phyloP scores from a whole-genome alignment of 2,329 filamentous ascomycete genomes.

The Metarhizium humberi region DNA sequence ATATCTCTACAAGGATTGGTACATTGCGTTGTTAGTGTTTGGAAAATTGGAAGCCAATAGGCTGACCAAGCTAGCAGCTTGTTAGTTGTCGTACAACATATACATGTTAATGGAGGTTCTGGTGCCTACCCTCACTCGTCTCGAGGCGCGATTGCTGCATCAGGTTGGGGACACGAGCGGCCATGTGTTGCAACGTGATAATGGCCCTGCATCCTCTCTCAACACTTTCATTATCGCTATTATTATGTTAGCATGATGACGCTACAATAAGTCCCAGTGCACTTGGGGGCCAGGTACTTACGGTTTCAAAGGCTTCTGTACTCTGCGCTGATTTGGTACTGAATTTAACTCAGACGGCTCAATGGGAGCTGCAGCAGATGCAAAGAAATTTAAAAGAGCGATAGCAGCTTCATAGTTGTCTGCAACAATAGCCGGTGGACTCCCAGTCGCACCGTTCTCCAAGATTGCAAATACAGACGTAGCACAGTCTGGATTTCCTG shows the following conservation, averaged over 20 bases:
- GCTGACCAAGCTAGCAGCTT: constrained; percentile 73
- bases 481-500: constrained; percentile 60
- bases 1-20: constrained; percentile 92
- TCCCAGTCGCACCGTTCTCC: constrained; percentile 62
- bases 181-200: constrained; percentile 72
- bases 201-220: constrained; percentile 73
- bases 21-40: constrained; percentile 80
- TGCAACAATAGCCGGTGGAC: constrained; percentile 76
- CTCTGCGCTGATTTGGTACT: constrained; percentile 38
- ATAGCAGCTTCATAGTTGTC: constrained; percentile 94
- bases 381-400: constrained; percentile 78
- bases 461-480: constrained; percentile 80
- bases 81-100: constrained; percentile 1
- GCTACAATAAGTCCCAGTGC: too few species aligned
- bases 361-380: constrained; percentile 68
- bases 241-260: neutral
- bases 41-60: constrained; percentile 94
- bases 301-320: constrained; percentile 17
- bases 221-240: constrained; percentile 44
- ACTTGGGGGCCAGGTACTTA: constrained; percentile 8
- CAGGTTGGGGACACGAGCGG: constrained; percentile 69
- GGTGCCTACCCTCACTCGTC: constrained; percentile 58
- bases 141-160: constrained; percentile 93
- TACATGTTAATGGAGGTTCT: neutral
- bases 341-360: constrained; percentile 60